A percentile compares a stretch with the other conserved stretches of the same genome.
These are phyloP conservation scores for Hypoxylon sp. DNA, from an alignment of 2,329 filamentous ascomycete genomes.

Conservation along the genomic window DNA sequence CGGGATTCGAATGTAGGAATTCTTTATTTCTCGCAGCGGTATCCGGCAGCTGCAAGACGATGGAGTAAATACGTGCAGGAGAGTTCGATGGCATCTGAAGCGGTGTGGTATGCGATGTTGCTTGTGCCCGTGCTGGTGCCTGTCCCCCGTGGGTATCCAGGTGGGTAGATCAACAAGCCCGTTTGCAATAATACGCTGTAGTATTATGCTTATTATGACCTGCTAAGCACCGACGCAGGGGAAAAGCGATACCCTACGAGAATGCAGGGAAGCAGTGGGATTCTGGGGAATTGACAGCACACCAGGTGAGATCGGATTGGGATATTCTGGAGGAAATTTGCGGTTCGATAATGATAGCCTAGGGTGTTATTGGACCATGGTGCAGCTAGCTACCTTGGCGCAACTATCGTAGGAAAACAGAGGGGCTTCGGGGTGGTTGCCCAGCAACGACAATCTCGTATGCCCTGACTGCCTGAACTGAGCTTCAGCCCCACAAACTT, in stretches of 20 bases:
- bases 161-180: conserved; percentile 37
- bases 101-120: conserved; percentile 31
- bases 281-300: conserved; percentile 38
- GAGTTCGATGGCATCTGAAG: conserved; percentile 33
- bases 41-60: conserved; percentile 39
- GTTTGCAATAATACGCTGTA: conserved; percentile 33
- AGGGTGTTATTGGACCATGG: conserved; percentile 35
- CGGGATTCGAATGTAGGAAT: conserved; percentile 31
- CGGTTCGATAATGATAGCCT: conserved; percentile 30
- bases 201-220: conserved; percentile 37
- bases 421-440: conserved; percentile 44
- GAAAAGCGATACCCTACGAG: conserved; percentile 16
- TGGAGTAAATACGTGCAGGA: conserved; percentile 39
- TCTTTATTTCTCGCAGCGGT: conserved; percentile 30
- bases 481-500: conserved; percentile 20
- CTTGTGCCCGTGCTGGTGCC: background rate
- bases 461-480: background rate
- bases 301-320: conserved; percentile 41
- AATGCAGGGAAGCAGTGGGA: conserved; percentile 18
- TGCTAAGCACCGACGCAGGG: conserved; percentile 26
- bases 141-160: conserved; percentile 29
- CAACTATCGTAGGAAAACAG: conserved; percentile 41
- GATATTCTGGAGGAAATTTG: conserved; percentile 23
- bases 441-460: conserved; percentile 37
- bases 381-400: conserved; percentile 29